Base-by-base conservation (phyloP, 2,329 filamentous ascomycete genomes). In the Sclerotinia nivalis region DNA sequence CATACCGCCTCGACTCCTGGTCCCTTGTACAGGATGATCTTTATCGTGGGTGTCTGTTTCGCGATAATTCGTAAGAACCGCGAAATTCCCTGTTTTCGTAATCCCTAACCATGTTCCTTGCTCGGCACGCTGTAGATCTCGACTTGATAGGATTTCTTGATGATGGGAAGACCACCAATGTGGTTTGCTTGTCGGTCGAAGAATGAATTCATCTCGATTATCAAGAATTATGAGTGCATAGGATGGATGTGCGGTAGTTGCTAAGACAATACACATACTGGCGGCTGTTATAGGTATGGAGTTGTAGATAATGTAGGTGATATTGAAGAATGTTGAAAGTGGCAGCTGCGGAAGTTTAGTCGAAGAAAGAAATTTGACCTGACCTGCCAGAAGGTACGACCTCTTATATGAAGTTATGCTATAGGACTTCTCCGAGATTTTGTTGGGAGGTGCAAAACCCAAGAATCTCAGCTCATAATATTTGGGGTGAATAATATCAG, bases 211-310 rank as follows among this genome's bases (percentile, higher is more conserved):
- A 82, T 95, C 92, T 75, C 92, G 87, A 79, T 95, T 95, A 81
- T 93, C 88, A 77, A 93, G 83, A 71, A 92, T 81, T 75, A 95
- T 91, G 71, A 94, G 84, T 37, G 90, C 85, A 80, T 94, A 94
- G 74, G 86, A 83, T 13, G 92, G 91, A 77, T 94, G 91, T 59
- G 89, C 85, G 25, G 91, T 94, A 37, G 91, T 92, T 70, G 93
- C 82, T 59, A 94, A 83, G 62, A 88, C 89, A 81, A 94, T 93
- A 78, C 92, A 94, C 91, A 94, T 94, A 72, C 66, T 72, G 69
- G 28, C n/a, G 62, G 62, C 61, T 68, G 31, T 18, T 34, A 50
- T 65, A 58, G 49, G 52, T 58, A 22, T 34, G 9, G 13, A 69
- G 25, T 34, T 34, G 37, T 65, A 31, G 37, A 59, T 25, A 6